Evolutionary conservation across 2,329 filamentous ascomycete species (phyloP), one percentile per base, ranked within the genome.

Genomic region (Geosmithia putterillii): DNA sequence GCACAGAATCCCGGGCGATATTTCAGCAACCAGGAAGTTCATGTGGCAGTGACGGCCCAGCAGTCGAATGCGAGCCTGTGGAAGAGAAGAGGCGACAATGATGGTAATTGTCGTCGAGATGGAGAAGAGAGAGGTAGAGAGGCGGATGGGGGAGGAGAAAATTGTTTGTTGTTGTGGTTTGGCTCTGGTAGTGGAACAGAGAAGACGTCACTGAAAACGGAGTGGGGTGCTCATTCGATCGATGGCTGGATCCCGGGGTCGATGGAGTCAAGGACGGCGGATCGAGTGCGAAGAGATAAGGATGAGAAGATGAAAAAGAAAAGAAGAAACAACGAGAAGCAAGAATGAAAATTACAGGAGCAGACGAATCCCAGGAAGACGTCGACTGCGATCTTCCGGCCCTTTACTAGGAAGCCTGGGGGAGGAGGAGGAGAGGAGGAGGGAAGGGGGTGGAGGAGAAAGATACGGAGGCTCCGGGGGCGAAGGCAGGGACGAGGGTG

Each of bases 11-110:
- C 56, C 52, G 53, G 56, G 60, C 60, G 60, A 60, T 63, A 60
- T 63, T 63, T 58, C 60, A 63, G 60, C 60, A 63, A 61, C 57
- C 54, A 40, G 43, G 18, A 38, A 14, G 18, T 15, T 39, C 42
- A 21, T 42, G 28, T 22, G 18, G 20, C 42, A 34, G 21, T 21
- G 4, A 38, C 17, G 20, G 6, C 17, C 28, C 28, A 34, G 36
- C 17, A 12, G 9, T 38, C 36, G n/a, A 21, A 12, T 8, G 17
- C 18, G 36, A 19, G 36, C 36, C 14, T 38, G 36, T 19, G 36
- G n/a, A 38, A 18, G 36, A 38, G 36, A 34, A 34, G 28, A n/a
- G 10, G 28, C 10, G 28, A 32, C 28, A 14, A 32, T 9, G 28
- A 7, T 32, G 28, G 28, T 32, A 9, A 6, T 12, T n/a, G n/a